These are phyloP conservation scores for Annona squamosa DNA, from an alignment of 164 flowering plant genomes.

Conservation along the genomic window DNA sequence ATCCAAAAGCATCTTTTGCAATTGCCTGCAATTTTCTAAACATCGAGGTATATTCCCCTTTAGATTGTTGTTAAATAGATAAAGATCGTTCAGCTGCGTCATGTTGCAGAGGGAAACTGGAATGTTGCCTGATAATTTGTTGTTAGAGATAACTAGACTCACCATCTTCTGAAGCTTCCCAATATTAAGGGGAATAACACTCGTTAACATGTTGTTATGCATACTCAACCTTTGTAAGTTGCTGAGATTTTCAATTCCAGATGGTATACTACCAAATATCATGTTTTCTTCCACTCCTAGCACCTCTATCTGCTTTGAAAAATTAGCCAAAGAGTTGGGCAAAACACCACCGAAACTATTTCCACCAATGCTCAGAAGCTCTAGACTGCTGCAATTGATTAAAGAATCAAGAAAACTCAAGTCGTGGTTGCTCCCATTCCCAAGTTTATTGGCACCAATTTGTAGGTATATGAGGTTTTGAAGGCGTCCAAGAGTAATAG, in stretches of 20 bases:
- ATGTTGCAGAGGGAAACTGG: slow-evolving; percentile 1
- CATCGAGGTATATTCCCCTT: slow-evolving; percentile 7
- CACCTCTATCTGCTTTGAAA: slow-evolving; percentile 14
- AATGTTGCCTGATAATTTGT: slow-evolving; percentile 1
- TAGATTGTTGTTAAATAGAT: background rate
- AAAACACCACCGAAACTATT: slow-evolving; percentile 23
- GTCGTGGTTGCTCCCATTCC: slow-evolving; percentile 15
- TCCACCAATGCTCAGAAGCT: slow-evolving; percentile 7
- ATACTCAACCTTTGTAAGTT: slow-evolving; percentile 14
- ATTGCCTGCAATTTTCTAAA: slow-evolving; percentile 3
- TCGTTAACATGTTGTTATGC: background rate
- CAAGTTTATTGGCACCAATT: slow-evolving; percentile 16
- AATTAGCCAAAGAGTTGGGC: slow-evolving; percentile 14
- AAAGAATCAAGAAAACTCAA: slow-evolving; percentile 24
- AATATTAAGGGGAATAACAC: background rate
- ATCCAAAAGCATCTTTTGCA: slow-evolving; percentile 3
- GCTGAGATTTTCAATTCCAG: slow-evolving; percentile 22
- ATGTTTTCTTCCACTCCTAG: slow-evolving; percentile 17
- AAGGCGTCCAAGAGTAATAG: slow-evolving; percentile 13
- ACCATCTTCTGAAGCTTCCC: background rate
- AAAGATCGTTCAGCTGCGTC: background rate
- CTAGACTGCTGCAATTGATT: slow-evolving; percentile 23
- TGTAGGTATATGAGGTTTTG: slow-evolving; percentile 3
- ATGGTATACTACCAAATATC: slow-evolving; percentile 29
- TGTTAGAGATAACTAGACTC: background rate